Conservation (phyloP, 805 yeast genomes). For the Metschnikowia corniflorae region DNA sequence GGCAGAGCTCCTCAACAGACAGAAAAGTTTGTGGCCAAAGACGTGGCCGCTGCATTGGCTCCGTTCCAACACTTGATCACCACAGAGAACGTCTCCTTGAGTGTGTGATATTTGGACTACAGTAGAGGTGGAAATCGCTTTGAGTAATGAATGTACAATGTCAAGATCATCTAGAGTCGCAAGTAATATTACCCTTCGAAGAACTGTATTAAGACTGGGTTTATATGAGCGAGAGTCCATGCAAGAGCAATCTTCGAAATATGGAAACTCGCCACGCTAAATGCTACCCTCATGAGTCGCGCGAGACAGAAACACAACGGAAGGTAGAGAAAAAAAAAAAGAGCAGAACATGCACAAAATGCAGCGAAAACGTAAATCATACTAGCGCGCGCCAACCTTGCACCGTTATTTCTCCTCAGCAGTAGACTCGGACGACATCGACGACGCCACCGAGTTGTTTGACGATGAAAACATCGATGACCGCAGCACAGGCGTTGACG, state of each 20-base stretch:
- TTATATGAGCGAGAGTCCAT: too few relatives aligned
- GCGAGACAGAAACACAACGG: too few relatives aligned
- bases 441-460: conserved; percentile 4
- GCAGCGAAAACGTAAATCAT: not conserved
- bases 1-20: conserved; percentile 99
- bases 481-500: conserved; percentile 7
- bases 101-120: conserved; percentile 53
- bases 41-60: conserved; percentile 78
- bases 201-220: too few relatives aligned
- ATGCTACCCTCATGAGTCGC: too few relatives aligned
- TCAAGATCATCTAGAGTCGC: too few relatives aligned
- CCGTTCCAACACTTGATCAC: conserved; percentile 60
- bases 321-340: not conserved
- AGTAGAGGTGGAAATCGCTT: too few relatives aligned
- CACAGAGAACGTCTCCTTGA: conserved; percentile 68
- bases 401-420: too few relatives aligned
- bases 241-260: too few relatives aligned
- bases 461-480: conserved; percentile 9
- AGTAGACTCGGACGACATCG: not conserved
- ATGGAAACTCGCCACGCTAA: too few relatives aligned
- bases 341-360: not conserved
- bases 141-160: too few relatives aligned
- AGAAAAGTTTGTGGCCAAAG: conserved; percentile 81
- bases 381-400: too few relatives aligned
- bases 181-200: too few relatives aligned